These are phyloP conservation scores for Vitis cinerea DNA, from an alignment of 164 flowering plant species.

Conservation along the genomic window DNA sequence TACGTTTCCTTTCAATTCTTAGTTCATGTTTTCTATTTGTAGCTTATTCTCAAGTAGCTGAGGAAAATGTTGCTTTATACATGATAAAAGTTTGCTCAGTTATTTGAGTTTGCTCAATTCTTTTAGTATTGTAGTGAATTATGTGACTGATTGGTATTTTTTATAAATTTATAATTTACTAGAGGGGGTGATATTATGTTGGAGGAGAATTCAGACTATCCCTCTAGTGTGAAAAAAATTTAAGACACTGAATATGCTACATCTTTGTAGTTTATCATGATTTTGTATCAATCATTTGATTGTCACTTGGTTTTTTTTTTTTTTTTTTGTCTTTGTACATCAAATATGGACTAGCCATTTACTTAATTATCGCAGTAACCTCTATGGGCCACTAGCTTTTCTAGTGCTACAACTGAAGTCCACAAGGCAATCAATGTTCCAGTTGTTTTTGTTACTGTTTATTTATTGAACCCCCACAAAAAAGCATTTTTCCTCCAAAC, in stretches of 20 bases:
- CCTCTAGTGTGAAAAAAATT: too few species aligned
- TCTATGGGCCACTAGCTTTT: neutral
- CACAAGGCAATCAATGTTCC: neutral
- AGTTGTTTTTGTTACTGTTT: too few species aligned
- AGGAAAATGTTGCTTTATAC: neutral
- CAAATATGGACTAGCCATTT: neutral
- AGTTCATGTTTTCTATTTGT: neutral
- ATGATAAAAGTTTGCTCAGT: neutral
- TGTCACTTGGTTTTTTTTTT: neutral
- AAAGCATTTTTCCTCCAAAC: too few species aligned
- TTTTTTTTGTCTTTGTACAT: neutral
- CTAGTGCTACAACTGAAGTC: neutral
- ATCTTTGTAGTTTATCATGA: neutral
- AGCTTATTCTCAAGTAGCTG: too few species aligned
- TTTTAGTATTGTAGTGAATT: neutral
- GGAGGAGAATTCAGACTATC: too few species aligned
- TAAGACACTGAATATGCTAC: neutral
- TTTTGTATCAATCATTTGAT: neutral
- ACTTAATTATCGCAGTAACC: too few species aligned
- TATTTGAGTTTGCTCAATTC: neutral
- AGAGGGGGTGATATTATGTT: too few species aligned
- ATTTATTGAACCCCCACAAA: too few species aligned
- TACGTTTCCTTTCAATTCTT: neutral
- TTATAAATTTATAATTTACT: too few species aligned
- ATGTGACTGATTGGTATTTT: too few species aligned